These are phyloP conservation scores for Pythium pyrilobum DNA, from an alignment of 352 stramenopile genomes.

Conservation along the genomic window DNA sequence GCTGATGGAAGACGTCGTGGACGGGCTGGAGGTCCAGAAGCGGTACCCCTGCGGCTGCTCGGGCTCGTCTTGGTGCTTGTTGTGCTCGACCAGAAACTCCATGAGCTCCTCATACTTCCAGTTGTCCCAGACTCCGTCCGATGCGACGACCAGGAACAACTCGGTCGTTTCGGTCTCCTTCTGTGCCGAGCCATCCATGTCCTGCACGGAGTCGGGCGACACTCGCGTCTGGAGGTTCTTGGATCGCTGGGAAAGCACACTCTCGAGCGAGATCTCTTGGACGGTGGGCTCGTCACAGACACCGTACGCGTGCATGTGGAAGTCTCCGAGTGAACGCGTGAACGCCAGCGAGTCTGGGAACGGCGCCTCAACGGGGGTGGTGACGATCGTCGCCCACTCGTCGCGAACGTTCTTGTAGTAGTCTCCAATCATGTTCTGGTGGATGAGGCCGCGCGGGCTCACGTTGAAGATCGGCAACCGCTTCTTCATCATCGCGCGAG, in stretches of 20 bases:
- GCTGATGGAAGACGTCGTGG: not conserved
- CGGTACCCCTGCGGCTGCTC: not conserved
- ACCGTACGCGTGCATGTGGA: slow-evolving; percentile 87
- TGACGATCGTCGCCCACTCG: slow-evolving; percentile 86
- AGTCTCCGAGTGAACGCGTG: slow-evolving; percentile 82
- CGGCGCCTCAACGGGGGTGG: slow-evolving; percentile 49
- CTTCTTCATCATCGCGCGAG: slow-evolving; percentile 8
- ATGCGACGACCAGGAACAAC: slow-evolving; percentile 66
- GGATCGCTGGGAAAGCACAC: slow-evolving; percentile 9
- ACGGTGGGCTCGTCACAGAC: slow-evolving; percentile 62
- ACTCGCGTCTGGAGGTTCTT: too few relatives aligned
- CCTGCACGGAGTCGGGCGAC: not conserved
- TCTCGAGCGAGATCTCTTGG: slow-evolving; percentile 40
- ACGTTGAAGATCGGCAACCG: slow-evolving; percentile 38
- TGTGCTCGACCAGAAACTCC: slow-evolving; percentile 32
- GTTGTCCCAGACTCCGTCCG: slow-evolving; percentile 88
- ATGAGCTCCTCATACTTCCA: slow-evolving; percentile 81
- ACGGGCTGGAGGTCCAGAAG: slow-evolving; percentile 1
- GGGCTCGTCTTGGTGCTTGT: slow-evolving; percentile 8
- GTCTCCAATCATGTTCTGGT: slow-evolving; percentile 35
- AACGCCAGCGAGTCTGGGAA: slow-evolving; percentile 86
- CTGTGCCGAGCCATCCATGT: not conserved
- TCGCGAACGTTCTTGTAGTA: slow-evolving; percentile 92
- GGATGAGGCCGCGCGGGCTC: slow-evolving; percentile 27
- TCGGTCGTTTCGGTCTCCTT: slow-evolving; percentile 15